Percentiles rank a stretch among this genome's conserved stretches.
Evolutionary conservation across 176 grass and related monocot species (phyloP).

Genomic region (Musa itinerans): DNA sequence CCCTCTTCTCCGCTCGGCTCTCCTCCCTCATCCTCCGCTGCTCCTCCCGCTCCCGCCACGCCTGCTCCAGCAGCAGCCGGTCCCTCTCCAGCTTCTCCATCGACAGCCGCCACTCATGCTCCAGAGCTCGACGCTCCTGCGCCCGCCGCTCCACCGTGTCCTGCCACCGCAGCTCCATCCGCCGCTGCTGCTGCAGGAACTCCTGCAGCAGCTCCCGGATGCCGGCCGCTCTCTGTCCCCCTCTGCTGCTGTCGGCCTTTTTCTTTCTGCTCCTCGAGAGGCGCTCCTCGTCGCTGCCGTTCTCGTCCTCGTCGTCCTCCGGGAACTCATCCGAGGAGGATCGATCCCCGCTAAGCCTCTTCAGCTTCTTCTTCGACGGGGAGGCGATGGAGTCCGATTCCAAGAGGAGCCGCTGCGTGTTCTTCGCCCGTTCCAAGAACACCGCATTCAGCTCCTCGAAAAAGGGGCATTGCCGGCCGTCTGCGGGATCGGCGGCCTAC

Average conservation of each 20-base stretch:
- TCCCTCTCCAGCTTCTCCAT: constrained; percentile 78
- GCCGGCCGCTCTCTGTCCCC: background rate
- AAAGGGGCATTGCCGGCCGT: constrained; percentile 17
- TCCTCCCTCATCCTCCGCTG: constrained; percentile 68
- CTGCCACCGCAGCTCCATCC: constrained; percentile 43
- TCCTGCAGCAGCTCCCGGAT: constrained; percentile 51
- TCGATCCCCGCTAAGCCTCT: background rate
- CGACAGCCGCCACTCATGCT: constrained; percentile 61
- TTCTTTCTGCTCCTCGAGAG: constrained; percentile 7
- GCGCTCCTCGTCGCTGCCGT: background rate
- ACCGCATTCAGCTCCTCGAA: constrained; percentile 20
- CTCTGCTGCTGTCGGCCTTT: background rate
- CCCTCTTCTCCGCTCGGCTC: constrained; percentile 47
- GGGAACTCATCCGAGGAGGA: background rate
- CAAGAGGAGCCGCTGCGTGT: constrained; percentile 6
- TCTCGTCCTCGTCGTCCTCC: background rate
- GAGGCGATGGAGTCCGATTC: background rate
- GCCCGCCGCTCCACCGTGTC: constrained; percentile 54
- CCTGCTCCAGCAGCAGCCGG: constrained; percentile 53
- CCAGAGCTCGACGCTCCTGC: constrained; percentile 49
- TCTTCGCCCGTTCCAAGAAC: constrained; percentile 5
- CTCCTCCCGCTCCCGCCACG: constrained; percentile 72
- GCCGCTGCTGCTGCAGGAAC: constrained; percentile 71
- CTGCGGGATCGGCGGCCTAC: background rate
- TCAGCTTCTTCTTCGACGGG: constrained; percentile 3